Conservation (phyloP, 768 basidiomycete genomes). For the Saitozyma podzolica region DNA sequence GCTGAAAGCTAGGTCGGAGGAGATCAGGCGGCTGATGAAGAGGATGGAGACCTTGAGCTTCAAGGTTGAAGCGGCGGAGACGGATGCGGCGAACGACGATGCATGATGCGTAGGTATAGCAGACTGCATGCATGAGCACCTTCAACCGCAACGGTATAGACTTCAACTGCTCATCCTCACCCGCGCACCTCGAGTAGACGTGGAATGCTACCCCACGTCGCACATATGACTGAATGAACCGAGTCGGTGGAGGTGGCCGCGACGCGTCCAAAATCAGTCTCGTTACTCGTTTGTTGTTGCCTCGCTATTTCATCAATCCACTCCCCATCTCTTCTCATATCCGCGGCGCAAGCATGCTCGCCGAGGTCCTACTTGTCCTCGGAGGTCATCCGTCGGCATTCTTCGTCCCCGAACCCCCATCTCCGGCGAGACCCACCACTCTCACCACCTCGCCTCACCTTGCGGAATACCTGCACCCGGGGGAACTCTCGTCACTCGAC, state of each 20-base stretch:
- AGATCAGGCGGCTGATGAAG: conserved; percentile 28
- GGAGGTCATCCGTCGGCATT: conserved; percentile 84
- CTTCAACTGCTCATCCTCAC: too few species aligned
- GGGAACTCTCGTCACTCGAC: conserved; percentile 81
- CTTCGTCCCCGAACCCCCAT: conserved; percentile 62
- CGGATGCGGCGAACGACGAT: background rate
- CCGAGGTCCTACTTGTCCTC: conserved; percentile 81
- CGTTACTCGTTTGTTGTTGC: too few species aligned
- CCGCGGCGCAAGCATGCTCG: conserved; percentile 63
- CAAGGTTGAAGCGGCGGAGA: conserved; percentile 18
- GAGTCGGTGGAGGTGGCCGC: too few species aligned
- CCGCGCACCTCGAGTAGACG: too few species aligned
- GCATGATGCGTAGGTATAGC: background rate
- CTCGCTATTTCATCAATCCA: too few species aligned
- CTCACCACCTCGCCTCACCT: conserved; percentile 63
- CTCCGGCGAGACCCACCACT: conserved; percentile 35
- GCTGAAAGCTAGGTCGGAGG: conserved; percentile 23
- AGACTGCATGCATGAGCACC: background rate
- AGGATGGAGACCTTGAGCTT: conserved; percentile 32
- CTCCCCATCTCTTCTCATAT: too few species aligned
- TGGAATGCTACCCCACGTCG: too few species aligned
- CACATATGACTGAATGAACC: too few species aligned
- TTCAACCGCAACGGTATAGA: background rate
- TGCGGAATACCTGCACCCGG: conserved; percentile 75
- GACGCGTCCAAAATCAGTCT: too few species aligned